Percentiles rank a stretch among this genome's conserved stretches.
These are phyloP conservation scores for Aspergillus sp. DNA, from an alignment of 2,329 filamentous ascomycete genomes.

Conservation along the genomic window DNA sequence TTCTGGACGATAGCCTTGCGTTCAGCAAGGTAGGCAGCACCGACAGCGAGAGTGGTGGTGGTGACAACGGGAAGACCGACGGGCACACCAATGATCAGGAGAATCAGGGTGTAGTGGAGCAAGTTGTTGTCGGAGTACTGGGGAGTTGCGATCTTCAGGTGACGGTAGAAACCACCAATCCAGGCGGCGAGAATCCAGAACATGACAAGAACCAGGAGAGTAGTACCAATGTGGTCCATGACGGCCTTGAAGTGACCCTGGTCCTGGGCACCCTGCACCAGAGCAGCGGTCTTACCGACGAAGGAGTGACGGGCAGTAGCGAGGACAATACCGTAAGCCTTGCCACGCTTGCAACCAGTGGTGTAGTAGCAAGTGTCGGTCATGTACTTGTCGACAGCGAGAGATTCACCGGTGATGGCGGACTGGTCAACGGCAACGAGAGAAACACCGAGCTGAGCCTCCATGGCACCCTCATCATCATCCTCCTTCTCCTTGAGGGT, in stretches of 20 bases:
- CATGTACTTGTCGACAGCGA: conserved; percentile 58
- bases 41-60: conserved; percentile 69
- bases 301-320: conserved; percentile 66
- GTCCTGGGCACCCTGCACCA: conserved; percentile 69
- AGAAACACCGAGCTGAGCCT: conserved; percentile 56
- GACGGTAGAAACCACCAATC: conserved; percentile 73
- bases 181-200: conserved; percentile 68
- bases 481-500: conserved; percentile 53
- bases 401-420: conserved; percentile 73
- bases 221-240: conserved; percentile 74
- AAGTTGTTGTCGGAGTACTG: conserved; percentile 55
- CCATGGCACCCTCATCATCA: conserved; percentile 48
- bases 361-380: conserved; percentile 71
- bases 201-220: conserved; percentile 67
- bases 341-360: conserved; percentile 74
- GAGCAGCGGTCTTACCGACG: conserved; percentile 66
- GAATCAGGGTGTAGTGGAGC: conserved; percentile 61
- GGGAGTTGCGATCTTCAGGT: conserved; percentile 51
- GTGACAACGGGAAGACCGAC: conserved; percentile 75
- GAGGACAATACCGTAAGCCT: conserved; percentile 63
- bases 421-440: conserved; percentile 70
- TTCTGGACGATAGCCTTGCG: conserved; percentile 76
- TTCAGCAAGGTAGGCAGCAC: conserved; percentile 69
- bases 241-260: conserved; percentile 75
- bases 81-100: conserved; percentile 71